Base-by-base conservation (phyloP, 2,329 filamentous ascomycete species). In the Diaporthe nobilis region DNA sequence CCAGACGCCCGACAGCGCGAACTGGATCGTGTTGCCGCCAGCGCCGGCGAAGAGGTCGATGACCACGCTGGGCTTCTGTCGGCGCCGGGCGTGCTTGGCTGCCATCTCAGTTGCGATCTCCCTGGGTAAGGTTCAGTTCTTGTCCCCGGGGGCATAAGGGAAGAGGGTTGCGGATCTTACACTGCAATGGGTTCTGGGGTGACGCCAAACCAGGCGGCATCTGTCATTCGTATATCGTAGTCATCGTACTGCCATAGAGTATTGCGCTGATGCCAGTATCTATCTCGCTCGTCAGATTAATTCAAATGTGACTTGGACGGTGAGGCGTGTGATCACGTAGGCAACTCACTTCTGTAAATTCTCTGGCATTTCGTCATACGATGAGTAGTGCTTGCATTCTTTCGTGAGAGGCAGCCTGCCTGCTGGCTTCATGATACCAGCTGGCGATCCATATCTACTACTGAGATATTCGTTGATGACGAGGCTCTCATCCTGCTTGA, bases 121-220 rank as follows among this genome's bases (percentile, higher is more conserved):
- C 76, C 94, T 93, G 77, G 55, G 76, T 37, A 4, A 28, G 13
- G 25, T 44, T 70, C 3, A 55, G 67, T 34, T 8, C n/a, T 53
- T 44, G 34, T 39, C 57, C 57, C 39, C 60, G 67, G 70, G 75
- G 10, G 20, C 0, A 31, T 5, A 1, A 55, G 15, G 31, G 13
- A 49, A 17, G 8, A 17, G 44, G 17, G 37, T 31, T 17, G 47
- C 5, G n/a, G 31, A 85, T 39, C 88, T 80, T 87, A 97, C 94
- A 89, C 92, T 76, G 97, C 97, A 39, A 99, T 91, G 6, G 94
- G 94, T 83, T 99, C 96, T 20, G 97, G 96, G 0, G 97, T 99
- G 10, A 98, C 96, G 73, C 96, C 97, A 83, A 97, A 99, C 97
- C 97, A 99, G 72, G 95, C 94, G 85, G 96, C 93, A 82, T 98